These are phyloP conservation scores for Solanum lignicaule DNA, from an alignment of 257 asterid species.

Conservation along the genomic window DNA sequence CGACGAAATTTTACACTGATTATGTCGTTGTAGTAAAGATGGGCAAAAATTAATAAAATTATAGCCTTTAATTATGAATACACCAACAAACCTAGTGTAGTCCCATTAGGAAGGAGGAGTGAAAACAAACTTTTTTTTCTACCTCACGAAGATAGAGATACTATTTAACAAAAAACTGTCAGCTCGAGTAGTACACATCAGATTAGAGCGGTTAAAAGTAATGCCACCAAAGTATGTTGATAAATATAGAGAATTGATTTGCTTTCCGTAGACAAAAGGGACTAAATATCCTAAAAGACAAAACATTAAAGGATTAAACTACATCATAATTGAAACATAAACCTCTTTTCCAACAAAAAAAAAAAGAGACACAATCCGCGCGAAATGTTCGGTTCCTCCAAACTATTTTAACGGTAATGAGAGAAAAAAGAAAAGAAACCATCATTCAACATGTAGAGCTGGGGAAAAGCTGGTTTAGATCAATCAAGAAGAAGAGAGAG, in stretches of 20 bases:
- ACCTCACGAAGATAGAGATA: neutral
- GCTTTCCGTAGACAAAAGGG: neutral
- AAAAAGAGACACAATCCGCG: neutral
- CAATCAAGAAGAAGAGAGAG: neutral
- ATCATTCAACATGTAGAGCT: conserved; percentile 21
- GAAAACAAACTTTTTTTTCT: neutral
- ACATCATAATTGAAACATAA: neutral
- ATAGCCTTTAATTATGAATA: neutral
- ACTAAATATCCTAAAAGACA: neutral
- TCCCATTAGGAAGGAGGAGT: neutral
- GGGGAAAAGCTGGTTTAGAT: conserved; percentile 19
- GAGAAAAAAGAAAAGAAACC: conserved; percentile 5
- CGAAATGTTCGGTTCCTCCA: conserved; percentile 22
- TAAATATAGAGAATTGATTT: no score
- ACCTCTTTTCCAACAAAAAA: neutral
- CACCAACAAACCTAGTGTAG: neutral
- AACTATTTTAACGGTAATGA: conserved; percentile 15
- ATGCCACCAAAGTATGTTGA: no score
- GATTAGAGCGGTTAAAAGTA: neutral
- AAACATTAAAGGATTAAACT: neutral
- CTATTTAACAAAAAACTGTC: no score
- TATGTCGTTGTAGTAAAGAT: no score
- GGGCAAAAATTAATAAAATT: neutral
- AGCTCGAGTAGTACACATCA: neutral
- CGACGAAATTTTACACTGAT: no score